Conservation (phyloP, 2,329 filamentous ascomycete genomes). For the Knoxdaviesia proteae region DNA sequence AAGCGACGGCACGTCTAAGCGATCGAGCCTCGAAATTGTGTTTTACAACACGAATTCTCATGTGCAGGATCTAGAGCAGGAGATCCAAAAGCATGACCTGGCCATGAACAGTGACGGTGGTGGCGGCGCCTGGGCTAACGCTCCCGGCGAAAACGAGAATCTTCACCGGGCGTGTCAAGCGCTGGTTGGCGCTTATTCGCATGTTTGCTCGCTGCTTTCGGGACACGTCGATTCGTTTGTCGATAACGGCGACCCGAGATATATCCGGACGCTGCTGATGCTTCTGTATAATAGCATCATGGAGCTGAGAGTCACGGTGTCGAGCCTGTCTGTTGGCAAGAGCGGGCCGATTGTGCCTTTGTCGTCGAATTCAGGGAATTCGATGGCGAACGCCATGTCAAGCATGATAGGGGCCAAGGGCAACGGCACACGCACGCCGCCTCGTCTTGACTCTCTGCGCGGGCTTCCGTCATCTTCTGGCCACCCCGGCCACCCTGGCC, state of each 20-base stretch:
- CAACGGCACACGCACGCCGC: not conserved
- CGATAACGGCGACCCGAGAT: conserved; percentile 43
- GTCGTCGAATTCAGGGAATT: conserved; percentile 4
- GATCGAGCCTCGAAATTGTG: conserved; percentile 44
- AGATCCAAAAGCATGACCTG: conserved; percentile 39
- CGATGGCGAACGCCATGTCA: not conserved
- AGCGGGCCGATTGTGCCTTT: conserved; percentile 6
- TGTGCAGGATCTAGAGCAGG: conserved; percentile 42
- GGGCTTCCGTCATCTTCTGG: not conserved
- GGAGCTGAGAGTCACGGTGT: conserved; percentile 37
- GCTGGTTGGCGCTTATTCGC: conserved; percentile 41
- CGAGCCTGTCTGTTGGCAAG: conserved; percentile 5
- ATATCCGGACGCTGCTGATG: conserved; percentile 42
- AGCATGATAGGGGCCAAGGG: not conserved
- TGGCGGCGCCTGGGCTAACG: conserved; percentile 21
- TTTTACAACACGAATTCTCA: conserved; percentile 49
- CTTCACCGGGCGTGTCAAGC: conserved; percentile 43
- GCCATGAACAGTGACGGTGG: conserved; percentile 11
- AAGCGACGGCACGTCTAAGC: conserved; percentile 36
- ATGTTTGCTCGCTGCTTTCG: conserved; percentile 39
- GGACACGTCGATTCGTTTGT: conserved; percentile 43
- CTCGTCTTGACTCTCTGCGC: too few species aligned
- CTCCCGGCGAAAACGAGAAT: conserved; percentile 36
- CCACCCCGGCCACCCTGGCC: not conserved
- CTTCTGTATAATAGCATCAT: conserved; percentile 47